Conservation (phyloP, 805 yeast species). For the Candida dajiaensis region DNA sequence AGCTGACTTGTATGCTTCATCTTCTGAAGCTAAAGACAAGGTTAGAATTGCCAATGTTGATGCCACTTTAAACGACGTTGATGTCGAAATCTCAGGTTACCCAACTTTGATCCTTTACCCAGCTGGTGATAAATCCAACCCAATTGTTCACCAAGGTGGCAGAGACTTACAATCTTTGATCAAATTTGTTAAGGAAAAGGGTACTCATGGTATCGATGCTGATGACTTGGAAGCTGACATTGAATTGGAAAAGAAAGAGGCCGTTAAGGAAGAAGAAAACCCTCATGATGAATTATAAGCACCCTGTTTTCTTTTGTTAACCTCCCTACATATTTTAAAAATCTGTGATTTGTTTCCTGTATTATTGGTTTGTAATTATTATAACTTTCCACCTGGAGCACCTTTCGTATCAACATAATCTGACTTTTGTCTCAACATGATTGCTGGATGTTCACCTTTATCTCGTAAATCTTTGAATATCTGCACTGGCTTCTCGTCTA, state of each 20-base stretch:
- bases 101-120: constrained; percentile 92
- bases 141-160: constrained; percentile 58
- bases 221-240: constrained; percentile 26
- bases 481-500: constrained; percentile 83
- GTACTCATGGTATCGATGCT: constrained; percentile 59
- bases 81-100: constrained; percentile 77
- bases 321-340: not conserved
- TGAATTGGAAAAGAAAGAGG: constrained; percentile 5
- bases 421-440: constrained; percentile 84
- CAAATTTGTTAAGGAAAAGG: constrained; percentile 64
- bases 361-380: not conserved
- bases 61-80: constrained; percentile 86
- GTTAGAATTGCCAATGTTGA: constrained; percentile 82
- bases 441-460: constrained; percentile 81
- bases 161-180: constrained; percentile 72
- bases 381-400: constrained; percentile 41
- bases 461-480: constrained; percentile 82
- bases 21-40: constrained; percentile 41
- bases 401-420: constrained; percentile 30
- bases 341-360: not conserved
- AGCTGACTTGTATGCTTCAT: constrained; percentile 58
- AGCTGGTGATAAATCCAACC: constrained; percentile 68
- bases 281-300: constrained; percentile 12
- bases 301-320: not conserved
- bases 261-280: not conserved